These are phyloP conservation scores for Detonula confervacea DNA, from an alignment of 352 stramenopile genomes.

Conservation along the genomic window DNA sequence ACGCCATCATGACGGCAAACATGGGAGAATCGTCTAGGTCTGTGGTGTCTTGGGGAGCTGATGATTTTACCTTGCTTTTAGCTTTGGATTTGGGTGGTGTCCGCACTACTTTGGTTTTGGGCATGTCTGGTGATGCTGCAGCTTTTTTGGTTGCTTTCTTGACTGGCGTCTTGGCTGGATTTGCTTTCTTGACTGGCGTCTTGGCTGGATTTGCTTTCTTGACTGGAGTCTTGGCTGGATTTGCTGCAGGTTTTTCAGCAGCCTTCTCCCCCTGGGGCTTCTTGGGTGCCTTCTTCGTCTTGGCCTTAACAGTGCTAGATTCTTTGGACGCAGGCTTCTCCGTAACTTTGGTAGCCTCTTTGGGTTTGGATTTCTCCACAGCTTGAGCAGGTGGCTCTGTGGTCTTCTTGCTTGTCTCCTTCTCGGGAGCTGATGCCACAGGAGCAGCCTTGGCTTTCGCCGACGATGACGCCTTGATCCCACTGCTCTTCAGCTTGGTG, in stretches of 20 bases:
- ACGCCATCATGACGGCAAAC: constrained; percentile 16
- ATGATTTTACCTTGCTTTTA: too few species aligned
- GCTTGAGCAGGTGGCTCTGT: background rate
- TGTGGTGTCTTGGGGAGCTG: background rate
- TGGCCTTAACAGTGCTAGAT: background rate
- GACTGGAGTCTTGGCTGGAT: background rate
- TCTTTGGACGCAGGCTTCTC: background rate
- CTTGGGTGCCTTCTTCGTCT: constrained; percentile 1
- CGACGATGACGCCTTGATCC: background rate
- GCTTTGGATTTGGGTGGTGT: too few species aligned
- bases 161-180: background rate
- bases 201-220: background rate
- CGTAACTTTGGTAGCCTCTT: background rate
- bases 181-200: background rate
- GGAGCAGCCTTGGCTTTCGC: background rate
- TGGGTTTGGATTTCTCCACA: too few species aligned
- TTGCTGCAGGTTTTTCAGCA: too few species aligned
- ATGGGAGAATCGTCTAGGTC: constrained; percentile 26
- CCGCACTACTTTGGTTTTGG: too few species aligned
- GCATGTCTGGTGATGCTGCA: too few species aligned
- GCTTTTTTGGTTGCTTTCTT: background rate
- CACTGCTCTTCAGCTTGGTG: background rate
- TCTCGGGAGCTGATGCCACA: background rate
- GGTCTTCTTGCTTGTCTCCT: background rate
- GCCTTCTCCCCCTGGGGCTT: background rate